A percentile compares a stretch with the other conserved stretches of the same genome.
Evolutionary conservation across 371 early-diverging fungal species (phyloP).

Genomic region (Circinella umbellata): DNA sequence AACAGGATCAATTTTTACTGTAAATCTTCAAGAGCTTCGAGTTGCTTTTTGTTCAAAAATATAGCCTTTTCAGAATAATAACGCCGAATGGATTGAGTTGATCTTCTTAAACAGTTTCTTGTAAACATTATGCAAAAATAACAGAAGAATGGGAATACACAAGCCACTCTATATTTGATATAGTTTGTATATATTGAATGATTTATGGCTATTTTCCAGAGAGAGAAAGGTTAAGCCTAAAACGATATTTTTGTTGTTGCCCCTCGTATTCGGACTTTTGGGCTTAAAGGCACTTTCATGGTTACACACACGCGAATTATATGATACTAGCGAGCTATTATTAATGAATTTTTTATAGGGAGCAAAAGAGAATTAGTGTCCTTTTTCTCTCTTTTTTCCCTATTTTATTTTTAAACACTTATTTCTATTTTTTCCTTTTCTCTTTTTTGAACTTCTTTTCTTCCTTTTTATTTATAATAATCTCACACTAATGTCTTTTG

Average conservation of each 20-base stretch:
- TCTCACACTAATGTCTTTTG: conserved; percentile 26
- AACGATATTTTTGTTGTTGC: too few relatives aligned
- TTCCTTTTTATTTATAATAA: neutral
- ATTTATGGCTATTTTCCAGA: too few relatives aligned
- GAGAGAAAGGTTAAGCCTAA: too few relatives aligned
- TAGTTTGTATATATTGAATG: too few relatives aligned
- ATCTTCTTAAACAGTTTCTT: neutral
- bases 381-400: conserved; percentile 13
- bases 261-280: too few relatives aligned
- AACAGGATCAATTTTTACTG: neutral
- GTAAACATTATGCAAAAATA: neutral
- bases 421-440: conserved; percentile 4
- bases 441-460: conserved; percentile 1
- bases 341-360: neutral
- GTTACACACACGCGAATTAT: neutral
- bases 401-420: conserved; percentile 10
- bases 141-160: neutral
- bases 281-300: too few relatives aligned
- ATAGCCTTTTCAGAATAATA: conserved; percentile 8
- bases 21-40: conserved; percentile 10
- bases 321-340: neutral
- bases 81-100: neutral
- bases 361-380: neutral
- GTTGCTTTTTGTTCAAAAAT: conserved; percentile 8
- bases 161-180: neutral